Evolutionary conservation across 2,329 filamentous ascomycete species (phyloP), one percentile per base, ranked within the genome.

Genomic region (Alternaria novae-zelandiae): DNA sequence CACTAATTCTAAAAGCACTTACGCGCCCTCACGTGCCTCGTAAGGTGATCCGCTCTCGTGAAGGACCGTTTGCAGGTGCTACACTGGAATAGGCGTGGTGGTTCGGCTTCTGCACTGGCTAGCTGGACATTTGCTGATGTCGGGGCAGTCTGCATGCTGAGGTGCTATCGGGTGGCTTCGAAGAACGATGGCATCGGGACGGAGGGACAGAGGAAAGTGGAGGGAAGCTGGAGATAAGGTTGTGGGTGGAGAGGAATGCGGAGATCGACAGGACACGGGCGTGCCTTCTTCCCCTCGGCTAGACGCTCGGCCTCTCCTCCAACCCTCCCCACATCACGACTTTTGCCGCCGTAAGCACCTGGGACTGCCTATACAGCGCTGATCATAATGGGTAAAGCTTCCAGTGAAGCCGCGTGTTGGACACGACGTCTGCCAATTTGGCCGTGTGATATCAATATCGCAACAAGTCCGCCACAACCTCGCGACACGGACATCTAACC

Each of bases 21-120:
- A 82, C 80, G 84, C 64, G 85, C 83, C 66, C 85, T 82, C 45
- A 86, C 83, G 76, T 87, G 85, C 50, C 85, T 82, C 56, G 82
- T 83, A 23, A 87, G 78, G 73, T 87, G 85, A 71, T 87, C 85
- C 5, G 84, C 81, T 26, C 85, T 80, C 11, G 82, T 83, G 73
- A 86, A 87, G 57, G 80, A 83, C 54, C 83, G 84, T 63, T 82
- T 81, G 72, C 85, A 87, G 56, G 83, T 83, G 63, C 83, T 83
- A 68, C 85, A 87, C 69, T 84, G 83, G 69, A 85, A 86, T 25
- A 74, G 69, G 23, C 74, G 70, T 36, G 67, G 58, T 53, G 69
- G 66, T 20, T 71, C 70, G 50, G 62, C 36, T 56, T 73, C 69
- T 17, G 70, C 63, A 43, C 61, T 64, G 49, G 70, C 55, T 32